Percentiles rank a stretch among this genome's conserved stretches.
These are phyloP conservation scores for Penicillium aurantiogriseum DNA, from an alignment of 2,329 filamentous ascomycete species.

Conservation along the genomic window DNA sequence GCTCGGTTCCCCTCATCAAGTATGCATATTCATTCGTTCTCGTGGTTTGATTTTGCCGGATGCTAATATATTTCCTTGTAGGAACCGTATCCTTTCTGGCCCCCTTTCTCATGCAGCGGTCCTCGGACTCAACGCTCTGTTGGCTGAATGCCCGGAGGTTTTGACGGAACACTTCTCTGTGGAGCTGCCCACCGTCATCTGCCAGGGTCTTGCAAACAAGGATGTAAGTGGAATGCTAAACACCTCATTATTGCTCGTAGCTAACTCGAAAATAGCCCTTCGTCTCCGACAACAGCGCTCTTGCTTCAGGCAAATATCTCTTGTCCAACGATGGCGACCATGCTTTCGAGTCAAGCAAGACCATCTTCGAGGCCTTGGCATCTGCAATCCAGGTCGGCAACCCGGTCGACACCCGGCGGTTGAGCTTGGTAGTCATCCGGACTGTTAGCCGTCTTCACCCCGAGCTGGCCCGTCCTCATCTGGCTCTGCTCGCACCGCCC, in stretches of 20 bases:
- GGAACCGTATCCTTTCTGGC: constrained; percentile 74
- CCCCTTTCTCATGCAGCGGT: constrained; percentile 76
- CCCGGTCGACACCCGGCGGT: constrained; percentile 76
- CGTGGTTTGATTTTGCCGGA: background rate
- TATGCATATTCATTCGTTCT: constrained; percentile 28
- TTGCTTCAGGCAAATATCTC: constrained; percentile 88
- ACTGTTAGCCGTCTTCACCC: constrained; percentile 78
- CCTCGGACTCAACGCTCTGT: constrained; percentile 81
- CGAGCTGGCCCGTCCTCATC: constrained; percentile 77
- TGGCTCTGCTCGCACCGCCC: constrained; percentile 73
- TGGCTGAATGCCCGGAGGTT: constrained; percentile 73
- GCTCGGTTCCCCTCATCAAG: constrained; percentile 61
- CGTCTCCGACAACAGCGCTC: constrained; percentile 81
- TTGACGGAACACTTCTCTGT: constrained; percentile 68
- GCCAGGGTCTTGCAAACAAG: constrained; percentile 73
- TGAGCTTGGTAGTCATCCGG: constrained; percentile 82
- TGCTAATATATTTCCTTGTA: constrained; percentile 49
- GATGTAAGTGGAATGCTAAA: constrained; percentile 56
- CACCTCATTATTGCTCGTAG: background rate
- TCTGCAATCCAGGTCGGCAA: constrained; percentile 73
- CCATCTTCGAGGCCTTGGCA: constrained; percentile 75
- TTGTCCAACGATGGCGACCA: constrained; percentile 60
- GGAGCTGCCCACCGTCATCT: constrained; percentile 73
- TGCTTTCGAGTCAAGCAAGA: constrained; percentile 72
- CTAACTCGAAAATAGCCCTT: constrained; percentile 57